phyloP scores from a whole-genome alignment of 2,329 filamentous ascomycete species.

The Ciborinia camelliae region DNA sequence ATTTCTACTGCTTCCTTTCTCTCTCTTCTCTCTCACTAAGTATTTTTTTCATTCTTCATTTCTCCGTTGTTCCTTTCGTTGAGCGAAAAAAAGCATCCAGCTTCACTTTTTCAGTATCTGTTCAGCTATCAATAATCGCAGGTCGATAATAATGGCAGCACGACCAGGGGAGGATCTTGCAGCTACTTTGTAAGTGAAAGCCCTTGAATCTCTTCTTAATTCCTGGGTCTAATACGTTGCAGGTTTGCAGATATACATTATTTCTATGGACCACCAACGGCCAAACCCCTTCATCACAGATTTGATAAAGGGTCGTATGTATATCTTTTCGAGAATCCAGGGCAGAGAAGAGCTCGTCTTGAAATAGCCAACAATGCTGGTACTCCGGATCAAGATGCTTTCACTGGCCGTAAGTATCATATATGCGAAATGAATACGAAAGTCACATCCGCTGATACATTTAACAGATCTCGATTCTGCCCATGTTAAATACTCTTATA shows the following conservation, averaged over 20 bases:
- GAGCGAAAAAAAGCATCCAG: conserved; percentile 1
- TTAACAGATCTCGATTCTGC: conserved; percentile 61
- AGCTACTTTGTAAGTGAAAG: conserved; percentile 47
- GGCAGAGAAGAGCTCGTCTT: conserved; percentile 63
- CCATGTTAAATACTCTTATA: conserved; percentile 67
- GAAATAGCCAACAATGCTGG: conserved; percentile 75
- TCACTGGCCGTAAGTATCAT: conserved; percentile 63
- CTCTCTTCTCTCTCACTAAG: background rate
- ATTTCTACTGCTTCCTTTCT: background rate
- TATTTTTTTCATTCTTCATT: background rate
- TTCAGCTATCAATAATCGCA: conserved; percentile 15
- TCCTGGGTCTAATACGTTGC: conserved; percentile 22
- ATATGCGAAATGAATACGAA: conserved; percentile 7
- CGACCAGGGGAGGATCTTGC: conserved; percentile 50
- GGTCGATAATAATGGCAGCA: conserved; percentile 43
- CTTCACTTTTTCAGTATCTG: conserved; percentile 1
- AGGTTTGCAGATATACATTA: conserved; percentile 80
- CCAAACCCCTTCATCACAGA: conserved; percentile 70
- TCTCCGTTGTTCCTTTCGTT: background rate
- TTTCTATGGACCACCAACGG: conserved; percentile 66
- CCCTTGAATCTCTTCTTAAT: conserved; percentile 29
- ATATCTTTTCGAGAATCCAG: conserved; percentile 73
- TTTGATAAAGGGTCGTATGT: conserved; percentile 79
- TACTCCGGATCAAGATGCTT: conserved; percentile 73
- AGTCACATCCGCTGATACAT: conserved; percentile 13